Conservation (phyloP, 306 rosid species). For the Canavalia gladiata region DNA sequence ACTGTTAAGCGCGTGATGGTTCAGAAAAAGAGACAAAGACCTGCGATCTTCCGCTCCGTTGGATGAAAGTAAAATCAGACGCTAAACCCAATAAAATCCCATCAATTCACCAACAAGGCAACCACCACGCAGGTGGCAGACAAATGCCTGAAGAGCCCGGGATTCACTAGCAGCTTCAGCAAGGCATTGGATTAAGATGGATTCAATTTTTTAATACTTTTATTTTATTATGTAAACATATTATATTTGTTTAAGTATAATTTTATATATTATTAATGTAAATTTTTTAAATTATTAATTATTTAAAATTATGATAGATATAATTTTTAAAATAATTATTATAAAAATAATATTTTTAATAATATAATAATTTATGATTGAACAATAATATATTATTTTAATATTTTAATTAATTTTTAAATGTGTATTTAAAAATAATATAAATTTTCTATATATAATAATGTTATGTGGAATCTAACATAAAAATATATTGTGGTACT, state of each 20-base stretch:
- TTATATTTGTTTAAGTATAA: too few relatives aligned
- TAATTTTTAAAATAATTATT: too few relatives aligned
- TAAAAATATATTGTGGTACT: too few relatives aligned
- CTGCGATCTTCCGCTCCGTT: not conserved
- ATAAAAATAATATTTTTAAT: too few relatives aligned
- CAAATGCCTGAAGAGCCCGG: not conserved
- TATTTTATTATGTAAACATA: not conserved
- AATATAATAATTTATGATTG: too few relatives aligned
- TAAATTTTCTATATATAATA: not conserved
- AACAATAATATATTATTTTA: too few relatives aligned
- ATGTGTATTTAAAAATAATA: not conserved
- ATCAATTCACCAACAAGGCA: constrained; percentile 20
- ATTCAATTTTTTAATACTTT: not conserved
- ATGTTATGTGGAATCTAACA: too few relatives aligned
- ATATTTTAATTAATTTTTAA: not conserved
- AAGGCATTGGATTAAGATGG: not conserved
- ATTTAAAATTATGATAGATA: too few relatives aligned
- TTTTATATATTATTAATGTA: too few relatives aligned
- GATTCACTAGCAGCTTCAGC: not conserved
- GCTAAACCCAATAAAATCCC: constrained; percentile 2
- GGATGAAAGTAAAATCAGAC: constrained; percentile 42
- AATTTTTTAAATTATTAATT: too few relatives aligned
- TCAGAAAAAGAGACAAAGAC: not conserved
- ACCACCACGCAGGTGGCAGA: not conserved
- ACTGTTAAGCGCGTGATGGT: constrained; percentile 26